Base-by-base conservation (phyloP, 345 rosid species). In the Euclidium syriacum region DNA sequence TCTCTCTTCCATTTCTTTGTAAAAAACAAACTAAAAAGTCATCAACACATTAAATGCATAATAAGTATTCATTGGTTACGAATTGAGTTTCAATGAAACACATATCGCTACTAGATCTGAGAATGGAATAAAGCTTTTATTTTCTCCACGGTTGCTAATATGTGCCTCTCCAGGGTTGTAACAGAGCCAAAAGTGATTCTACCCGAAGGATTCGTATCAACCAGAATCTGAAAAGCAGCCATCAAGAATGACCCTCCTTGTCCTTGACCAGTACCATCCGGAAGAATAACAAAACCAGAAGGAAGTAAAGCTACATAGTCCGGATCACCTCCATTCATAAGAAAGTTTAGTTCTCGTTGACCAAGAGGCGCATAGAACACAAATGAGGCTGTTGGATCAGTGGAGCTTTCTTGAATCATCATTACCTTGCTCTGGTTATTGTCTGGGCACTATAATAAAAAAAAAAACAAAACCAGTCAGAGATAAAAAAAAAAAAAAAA, bases 181-280 rank as follows among this genome's bases (percentile, higher is more conserved):
- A 92, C 91, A 0, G 95, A 89, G 36, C 89, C 91, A 41, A 83
- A 73, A 50, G 88, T 82, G 26, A 87, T 82, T 34, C 72, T 78
- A 15, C 82, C 84, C 0, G 84, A 72, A 3, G 88, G 89, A 62
- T 60, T n/a, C 71, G 0, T 83, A 59, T 83, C 92, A 3, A 85
- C 96, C 61, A 92, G 67, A 27, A 89, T 82, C 83, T 92, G 98
- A 51, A 85, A 89, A 1, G 90, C 84, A 9, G 81, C 86, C 2
- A 87, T 92, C 9, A 92, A 44, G 12, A 92, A 88, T 14, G 98
- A 86, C 39, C 98, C 98, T n/a, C n/a, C n/a, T 22, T 15, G 42
- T 47, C 41, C 52, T 30, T 19, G n/a, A n/a, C n/a, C 3, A 17
- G 6, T 16, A 16, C 82, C 86, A 36, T 83, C 87, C 0, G 90